Evolutionary conservation across 805 yeast species (phyloP), one percentile per base, ranked within the genome.

Genomic region (Alloascoidea hylecoeti): DNA sequence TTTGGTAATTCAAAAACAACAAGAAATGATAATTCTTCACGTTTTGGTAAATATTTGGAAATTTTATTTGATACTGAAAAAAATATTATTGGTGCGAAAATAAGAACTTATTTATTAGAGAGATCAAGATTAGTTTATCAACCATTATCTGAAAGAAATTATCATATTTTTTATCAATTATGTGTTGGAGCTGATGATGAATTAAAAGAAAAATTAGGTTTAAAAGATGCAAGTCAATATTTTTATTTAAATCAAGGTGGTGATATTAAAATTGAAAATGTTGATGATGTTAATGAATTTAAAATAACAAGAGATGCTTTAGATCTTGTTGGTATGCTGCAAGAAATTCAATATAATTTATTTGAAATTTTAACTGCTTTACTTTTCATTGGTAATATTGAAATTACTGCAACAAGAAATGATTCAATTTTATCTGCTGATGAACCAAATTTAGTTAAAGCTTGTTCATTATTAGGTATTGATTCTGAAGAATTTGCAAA

Each of bases 1-100:
- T 92, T 92, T 59, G 98, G 98, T 66, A 92, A 94, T 58, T 97
- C 98, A 4, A 89, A 89, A 55, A 89, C 98, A 2, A 80, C 95
- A 15, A 78, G 98, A 66, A 89, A 89, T 56, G 96, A 89, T 61
- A 89, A 89, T 60, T 92, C 97, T 18, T 89, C 97, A 17, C 79
- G 98, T 58, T 94, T 92, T 53, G 98, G 98, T 53, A 89, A 89
- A 58, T 89, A 89, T 56, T 66, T 89, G 47, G 97, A 89, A 60
- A 89, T 89, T 49, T 64, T 86, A 47, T 89, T 89, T 57, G 81
- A 85, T 58, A 58, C 69, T 16, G 53, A 72, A 17, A 77, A 81
- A 15, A 72, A 82, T 27, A 89, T 89, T 50, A 79, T 86, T 48
- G 98, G 97, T 53, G 98, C 98, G 4, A 70, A 89, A 52, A 82